phyloP scores from a whole-genome alignment of 2,329 filamentous ascomycete species.

The Parasarocladium wereldwijsianum region DNA sequence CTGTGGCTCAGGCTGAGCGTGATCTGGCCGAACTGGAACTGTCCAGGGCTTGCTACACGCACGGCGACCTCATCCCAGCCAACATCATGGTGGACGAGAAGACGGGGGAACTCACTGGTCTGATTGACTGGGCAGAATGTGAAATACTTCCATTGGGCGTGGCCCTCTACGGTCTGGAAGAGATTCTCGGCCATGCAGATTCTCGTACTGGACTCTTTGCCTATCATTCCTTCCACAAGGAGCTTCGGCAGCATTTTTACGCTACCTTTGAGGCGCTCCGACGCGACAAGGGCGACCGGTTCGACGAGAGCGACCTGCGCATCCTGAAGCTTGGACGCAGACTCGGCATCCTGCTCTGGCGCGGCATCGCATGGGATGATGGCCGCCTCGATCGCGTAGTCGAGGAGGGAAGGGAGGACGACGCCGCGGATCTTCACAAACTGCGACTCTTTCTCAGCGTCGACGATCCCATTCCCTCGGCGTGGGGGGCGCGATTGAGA shows the following conservation, averaged over 20 bases:
- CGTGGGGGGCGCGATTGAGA: too few species aligned
- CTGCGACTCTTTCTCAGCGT: slow-evolving; percentile 21
- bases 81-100: slow-evolving; percentile 38
- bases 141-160: slow-evolving; percentile 46
- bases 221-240: slow-evolving; percentile 28
- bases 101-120: slow-evolving; percentile 30
- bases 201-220: slow-evolving; percentile 15
- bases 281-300: not conserved
- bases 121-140: slow-evolving; percentile 52
- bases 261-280: slow-evolving; percentile 19
- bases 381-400: slow-evolving; percentile 44
- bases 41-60: slow-evolving; percentile 42
- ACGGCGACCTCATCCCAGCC: slow-evolving; percentile 42
- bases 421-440: slow-evolving; percentile 37
- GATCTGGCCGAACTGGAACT: slow-evolving; percentile 24
- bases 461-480: slow-evolving; percentile 3
- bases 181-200: slow-evolving; percentile 34
- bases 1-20: slow-evolving; percentile 12
- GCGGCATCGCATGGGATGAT: slow-evolving; percentile 48
- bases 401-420: slow-evolving; percentile 29
- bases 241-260: slow-evolving; percentile 37
- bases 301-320: slow-evolving; percentile 11
- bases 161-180: slow-evolving; percentile 45
- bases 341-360: slow-evolving; percentile 46
- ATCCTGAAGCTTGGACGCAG: slow-evolving; percentile 27